Base-by-base conservation (phyloP, 306 rosid genomes). In the Sphenostylis stenocarpa region DNA sequence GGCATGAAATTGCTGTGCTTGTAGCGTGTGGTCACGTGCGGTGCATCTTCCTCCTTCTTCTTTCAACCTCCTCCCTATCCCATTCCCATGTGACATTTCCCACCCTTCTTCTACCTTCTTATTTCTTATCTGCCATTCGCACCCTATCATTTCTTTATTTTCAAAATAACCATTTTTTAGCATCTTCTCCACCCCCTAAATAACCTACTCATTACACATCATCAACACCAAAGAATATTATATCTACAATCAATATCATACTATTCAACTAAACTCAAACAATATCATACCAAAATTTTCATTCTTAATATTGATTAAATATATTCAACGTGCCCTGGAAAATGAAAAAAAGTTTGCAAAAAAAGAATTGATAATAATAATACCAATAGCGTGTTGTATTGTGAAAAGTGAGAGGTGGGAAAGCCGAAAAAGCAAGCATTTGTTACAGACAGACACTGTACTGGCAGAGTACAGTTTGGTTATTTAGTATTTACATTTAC, bases 31-130 rank as follows among this genome's bases (percentile, higher is more conserved):
- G 48, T 80, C 84, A 80, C 80, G 84, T 74, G 84, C 70, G 57
- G 0, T 45, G 80, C 76, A 80, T 75, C 80, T 57, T 33, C 75
- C 63, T 80, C 70, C 23, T 72, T 70, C 70, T 62, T 77, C 69
- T 77, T 34, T 69, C 29, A 52, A 20, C 55, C 45, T 63, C 21
- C 28, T 63, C 51, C 45, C 31, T 73, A 17, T 76, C 65, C 29
- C 38, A 6, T 20, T 52, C 81, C 77, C 91, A 89, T 74, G 93
- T 87, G 93, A 67, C 34, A 6, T 24, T 60, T 75, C 61, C 24
- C 53, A 34, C 85, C 72, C 56, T 76, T 33, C 24, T 9, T 63
- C 56, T 10, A 9, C 11, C 2, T 1, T 20, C 20, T 75, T 82
- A 86, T 86, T 60, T 70, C 83, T 28, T 43, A 64, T 73, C 9